phyloP scores from a whole-genome alignment of 441 rosid genomes.

The Pelargonium cotyledonis region DNA sequence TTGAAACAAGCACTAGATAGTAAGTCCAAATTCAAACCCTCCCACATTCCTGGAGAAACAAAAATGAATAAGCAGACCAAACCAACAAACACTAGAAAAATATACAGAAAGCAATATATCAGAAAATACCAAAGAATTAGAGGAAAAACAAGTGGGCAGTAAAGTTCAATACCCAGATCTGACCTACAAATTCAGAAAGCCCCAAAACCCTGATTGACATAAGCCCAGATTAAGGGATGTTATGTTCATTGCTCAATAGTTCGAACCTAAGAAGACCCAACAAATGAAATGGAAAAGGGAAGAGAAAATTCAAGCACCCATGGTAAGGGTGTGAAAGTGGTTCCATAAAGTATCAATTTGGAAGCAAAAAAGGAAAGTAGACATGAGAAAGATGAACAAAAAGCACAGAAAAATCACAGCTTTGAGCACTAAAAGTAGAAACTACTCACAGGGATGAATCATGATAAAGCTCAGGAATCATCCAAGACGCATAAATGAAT shows the following conservation, averaged over 20 bases:
- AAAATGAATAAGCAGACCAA: too few species aligned
- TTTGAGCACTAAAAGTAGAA: background rate
- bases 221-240: background rate
- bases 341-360: background rate
- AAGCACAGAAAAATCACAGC: background rate
- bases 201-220: background rate
- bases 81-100: background rate
- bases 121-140: background rate
- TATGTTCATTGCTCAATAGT: background rate
- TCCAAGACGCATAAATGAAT: background rate
- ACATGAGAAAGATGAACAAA: background rate
- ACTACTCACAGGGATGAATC: background rate
- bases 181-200: background rate
- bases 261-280: background rate
- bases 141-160: too few species aligned
- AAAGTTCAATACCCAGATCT: background rate
- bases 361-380: background rate
- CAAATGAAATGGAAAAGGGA: background rate
- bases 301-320: background rate
- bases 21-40: background rate
- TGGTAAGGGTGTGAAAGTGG: background rate
- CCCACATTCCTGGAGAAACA: background rate
- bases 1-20: background rate
- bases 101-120: background rate
- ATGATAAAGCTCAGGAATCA: background rate